Base-by-base conservation (phyloP, 2,329 filamentous ascomycete genomes). In the Exutisphaerella laricina region DNA sequence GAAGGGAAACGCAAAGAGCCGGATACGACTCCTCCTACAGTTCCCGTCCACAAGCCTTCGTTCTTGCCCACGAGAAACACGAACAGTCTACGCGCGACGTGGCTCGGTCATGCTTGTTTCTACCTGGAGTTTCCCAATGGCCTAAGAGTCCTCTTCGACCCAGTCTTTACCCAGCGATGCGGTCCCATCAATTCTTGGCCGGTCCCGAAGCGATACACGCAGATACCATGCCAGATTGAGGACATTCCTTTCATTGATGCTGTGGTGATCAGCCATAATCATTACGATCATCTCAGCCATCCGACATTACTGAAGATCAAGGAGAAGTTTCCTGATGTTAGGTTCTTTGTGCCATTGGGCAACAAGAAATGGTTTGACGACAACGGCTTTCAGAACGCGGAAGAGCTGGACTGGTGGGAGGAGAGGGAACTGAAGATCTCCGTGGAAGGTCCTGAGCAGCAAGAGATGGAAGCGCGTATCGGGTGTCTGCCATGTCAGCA, bases 331-430 rank as follows among this genome's bases (percentile, higher is more conserved):
- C 88, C 88, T 0, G 75, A 84, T 10, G 88, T 79, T 29, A 87
- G 94, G 51, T 96, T 92, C 68, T 92, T 95, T 51, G 88, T 88
- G 16, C 87, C 88, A 0, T 66, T 95, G 3, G 88, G 88, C 2
- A 79, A 94, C 44, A 85, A 85, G 64, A 70, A 76, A 35, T 96
- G 89, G 89, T 95, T 97, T 64, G 70, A 72, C 34, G 68, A 72
- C 3, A 73, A 72, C 18, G 87, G 86, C 1, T 78, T 95, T 41
- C 51, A 75, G 1, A 85, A 88, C 46, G 82, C 90, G 31, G 94
- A 87, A 0, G 89, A 96, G 68, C 65, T 96, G 58, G 90, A 97
- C 66, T 96, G 90, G 90, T 96, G 90, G 90, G 82, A 94, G 55
- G 82, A 86, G 50, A 75, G 80, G 4, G 81, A 90, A 35, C 65